Evolutionary conservation across 2,329 filamentous ascomycete species (phyloP), one percentile per base, ranked within the genome.

Genomic region (Aspergillus tanneri): DNA sequence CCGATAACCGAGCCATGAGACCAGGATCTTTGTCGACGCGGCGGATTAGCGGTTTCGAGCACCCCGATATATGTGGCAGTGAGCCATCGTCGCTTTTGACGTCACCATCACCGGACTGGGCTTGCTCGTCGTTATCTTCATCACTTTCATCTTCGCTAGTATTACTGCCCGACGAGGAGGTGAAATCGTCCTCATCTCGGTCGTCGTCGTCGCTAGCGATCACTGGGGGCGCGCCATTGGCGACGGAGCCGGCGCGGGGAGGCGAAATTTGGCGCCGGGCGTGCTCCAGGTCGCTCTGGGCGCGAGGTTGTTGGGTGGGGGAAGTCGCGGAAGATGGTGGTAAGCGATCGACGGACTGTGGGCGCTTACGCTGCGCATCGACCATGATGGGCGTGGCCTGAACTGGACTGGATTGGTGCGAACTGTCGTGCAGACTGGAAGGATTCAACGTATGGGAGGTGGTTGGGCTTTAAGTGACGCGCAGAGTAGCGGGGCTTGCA

Each of bases 1-100:
- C 50, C 8, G 68, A 67, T 28, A 75, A 49, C 25, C 71, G 66
- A 16, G 67, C 63, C 28, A 71, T 54, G 4, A 75, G 46, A 19
- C 58, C 61, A 1, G 62, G 62, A 10, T 58, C 52, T 11, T 55
- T 54, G 2, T 64, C 42, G 22, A 66, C 54, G 18, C 57, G 58
- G 19, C 55, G 56, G 47, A 71, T 71, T 38, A 53, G 54, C 3
- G 69, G 69, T 57, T 69, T 71, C 7, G 58, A 59, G 10, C 58
- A 60, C n/a, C 59, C 61, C 16, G 57, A 53, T 9, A 68, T 47
- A 51, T 54, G 58, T 3, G 66, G 58, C 48, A 70, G n/a, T n/a
- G n/a, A 58, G 41, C 38, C 40, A 43, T 44, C 27, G 25, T 50
- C 32, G 28, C 46, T 43, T 37, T 47, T 47, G 18, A 39, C 46